Percentiles rank a stretch among this genome's conserved stretches.
Evolutionary conservation across 139 green algal species (phyloP).

Genomic region (Zygnema cylindricum): DNA sequence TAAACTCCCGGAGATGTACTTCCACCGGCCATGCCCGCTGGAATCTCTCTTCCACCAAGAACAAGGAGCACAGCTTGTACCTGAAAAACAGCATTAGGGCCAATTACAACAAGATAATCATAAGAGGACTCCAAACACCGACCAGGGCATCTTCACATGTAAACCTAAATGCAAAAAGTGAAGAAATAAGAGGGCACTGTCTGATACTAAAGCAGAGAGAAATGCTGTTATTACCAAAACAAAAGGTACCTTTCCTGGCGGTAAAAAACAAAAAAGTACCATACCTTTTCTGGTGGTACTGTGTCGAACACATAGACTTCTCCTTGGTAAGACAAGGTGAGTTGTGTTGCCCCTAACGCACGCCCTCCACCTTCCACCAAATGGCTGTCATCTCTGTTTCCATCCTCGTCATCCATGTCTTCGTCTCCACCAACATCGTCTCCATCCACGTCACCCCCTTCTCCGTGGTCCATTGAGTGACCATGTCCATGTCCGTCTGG

Average conservation of each 20-base stretch:
- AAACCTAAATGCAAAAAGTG: too few relatives aligned
- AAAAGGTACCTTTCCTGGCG: too few relatives aligned
- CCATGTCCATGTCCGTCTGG: constrained; percentile 1
- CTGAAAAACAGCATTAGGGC: too few relatives aligned
- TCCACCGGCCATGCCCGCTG: constrained; percentile 6
- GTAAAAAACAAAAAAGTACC: neutral
- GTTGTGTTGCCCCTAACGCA: constrained; percentile 21
- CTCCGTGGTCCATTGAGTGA: constrained; percentile 19
- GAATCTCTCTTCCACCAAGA: constrained; percentile 43
- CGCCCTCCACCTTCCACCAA: neutral
- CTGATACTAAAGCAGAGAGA: too few relatives aligned
- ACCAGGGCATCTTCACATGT: neutral
- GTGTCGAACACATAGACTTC: constrained; percentile 58
- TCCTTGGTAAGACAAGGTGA: constrained; percentile 53
- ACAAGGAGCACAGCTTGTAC: constrained; percentile 55
- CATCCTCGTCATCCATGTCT: constrained; percentile 32
- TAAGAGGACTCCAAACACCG: too few relatives aligned
- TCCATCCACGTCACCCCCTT: constrained; percentile 22
- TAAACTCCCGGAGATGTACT: neutral
- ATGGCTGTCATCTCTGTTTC: neutral
- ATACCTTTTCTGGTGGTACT: constrained; percentile 50
- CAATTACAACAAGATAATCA: too few relatives aligned
- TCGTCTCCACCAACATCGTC: constrained; percentile 20
- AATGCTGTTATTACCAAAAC: too few relatives aligned
- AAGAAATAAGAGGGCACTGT: too few relatives aligned